These are phyloP conservation scores for Cryphonectria carpinicola DNA, from an alignment of 2,329 filamentous ascomycete genomes.

Conservation along the genomic window DNA sequence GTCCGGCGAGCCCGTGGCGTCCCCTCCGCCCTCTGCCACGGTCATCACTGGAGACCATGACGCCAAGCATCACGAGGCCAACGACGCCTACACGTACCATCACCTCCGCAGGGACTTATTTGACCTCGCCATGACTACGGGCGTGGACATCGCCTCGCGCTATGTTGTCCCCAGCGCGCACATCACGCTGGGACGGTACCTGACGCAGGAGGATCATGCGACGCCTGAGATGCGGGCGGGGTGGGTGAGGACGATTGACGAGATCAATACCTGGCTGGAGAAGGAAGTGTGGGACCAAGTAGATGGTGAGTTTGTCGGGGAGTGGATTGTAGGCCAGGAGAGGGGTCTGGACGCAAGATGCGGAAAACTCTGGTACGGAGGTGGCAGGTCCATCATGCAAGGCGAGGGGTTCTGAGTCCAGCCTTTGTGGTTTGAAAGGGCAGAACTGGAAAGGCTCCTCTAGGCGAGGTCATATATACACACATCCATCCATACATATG, in stretches of 20 bases:
- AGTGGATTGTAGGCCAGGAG: slow-evolving; percentile 89
- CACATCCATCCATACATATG: neutral
- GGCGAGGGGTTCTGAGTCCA: slow-evolving; percentile 61
- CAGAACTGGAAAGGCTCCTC: neutral
- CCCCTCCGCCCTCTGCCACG: slow-evolving; percentile 42
- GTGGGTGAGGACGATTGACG: slow-evolving; percentile 74
- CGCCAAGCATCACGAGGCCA: slow-evolving; percentile 33
- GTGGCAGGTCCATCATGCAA: slow-evolving; percentile 69
- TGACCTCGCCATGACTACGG: slow-evolving; percentile 60
- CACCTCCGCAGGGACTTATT: slow-evolving; percentile 84
- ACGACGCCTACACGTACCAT: slow-evolving; percentile 82
- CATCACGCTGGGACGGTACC: slow-evolving; percentile 83
- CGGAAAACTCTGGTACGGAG: slow-evolving; percentile 86
- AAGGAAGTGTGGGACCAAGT: slow-evolving; percentile 68
- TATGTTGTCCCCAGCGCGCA: slow-evolving; percentile 92
- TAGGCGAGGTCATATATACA: neutral
- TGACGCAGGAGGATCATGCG: slow-evolving; percentile 67
- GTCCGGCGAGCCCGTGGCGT: slow-evolving; percentile 58
- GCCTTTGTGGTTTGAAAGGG: neutral
- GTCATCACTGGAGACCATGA: slow-evolving; percentile 26
- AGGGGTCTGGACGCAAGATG: slow-evolving; percentile 75
- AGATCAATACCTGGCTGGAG: slow-evolving; percentile 76
- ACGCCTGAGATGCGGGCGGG: slow-evolving; percentile 59
- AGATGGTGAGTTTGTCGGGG: slow-evolving; percentile 55
- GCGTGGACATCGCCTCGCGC: slow-evolving; percentile 73